phyloP scores from a whole-genome alignment of 2,329 filamentous ascomycete species.

The Penicillium freii region DNA sequence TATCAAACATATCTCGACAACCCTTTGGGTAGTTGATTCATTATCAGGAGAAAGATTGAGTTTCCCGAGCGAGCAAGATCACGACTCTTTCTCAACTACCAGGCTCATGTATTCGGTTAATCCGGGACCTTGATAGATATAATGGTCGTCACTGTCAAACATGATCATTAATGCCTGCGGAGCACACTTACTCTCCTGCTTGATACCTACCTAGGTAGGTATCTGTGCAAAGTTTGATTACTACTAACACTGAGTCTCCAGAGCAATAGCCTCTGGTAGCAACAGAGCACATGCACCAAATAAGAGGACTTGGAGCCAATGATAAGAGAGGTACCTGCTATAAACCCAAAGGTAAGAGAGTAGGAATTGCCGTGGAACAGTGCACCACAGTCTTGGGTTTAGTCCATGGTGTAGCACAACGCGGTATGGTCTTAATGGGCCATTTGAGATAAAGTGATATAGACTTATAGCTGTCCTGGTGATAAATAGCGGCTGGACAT shows the following conservation, averaged over 20 bases:
- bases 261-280: too few species aligned
- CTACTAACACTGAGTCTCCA: too few species aligned
- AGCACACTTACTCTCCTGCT: neutral
- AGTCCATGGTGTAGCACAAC: neutral
- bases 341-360: neutral
- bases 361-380: neutral
- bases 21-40: neutral
- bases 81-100: neutral
- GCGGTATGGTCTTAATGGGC: neutral
- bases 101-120: neutral
- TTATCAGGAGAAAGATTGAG: neutral
- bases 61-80: neutral
- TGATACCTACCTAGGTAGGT: neutral
- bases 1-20: neutral
- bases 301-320: neutral
- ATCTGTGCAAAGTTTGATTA: too few species aligned
- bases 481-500: neutral
- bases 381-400: neutral
- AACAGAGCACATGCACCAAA: neutral
- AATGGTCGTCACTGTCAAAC: neutral
- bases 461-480: too few species aligned
- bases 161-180: neutral
- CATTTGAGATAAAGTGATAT: neutral
- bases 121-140: neutral
- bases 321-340: neutral